Conservation (phyloP, 2,329 filamentous ascomycete genomes). For the Parascedosporium putredinis region DNA sequence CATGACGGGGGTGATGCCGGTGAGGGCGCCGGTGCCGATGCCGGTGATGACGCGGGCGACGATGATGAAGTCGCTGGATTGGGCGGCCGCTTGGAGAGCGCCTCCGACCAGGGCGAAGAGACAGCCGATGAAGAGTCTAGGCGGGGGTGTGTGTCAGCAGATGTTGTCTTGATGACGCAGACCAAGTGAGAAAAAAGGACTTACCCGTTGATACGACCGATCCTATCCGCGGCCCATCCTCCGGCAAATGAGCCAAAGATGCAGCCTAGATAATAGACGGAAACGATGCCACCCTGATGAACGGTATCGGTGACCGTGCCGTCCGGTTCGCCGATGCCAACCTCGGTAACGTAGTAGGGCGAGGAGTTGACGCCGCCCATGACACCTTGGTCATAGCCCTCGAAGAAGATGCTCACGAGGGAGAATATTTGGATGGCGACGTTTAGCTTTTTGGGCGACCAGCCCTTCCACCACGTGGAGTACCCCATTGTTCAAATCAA, state of each 20-base stretch:
- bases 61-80: conserved; percentile 36
- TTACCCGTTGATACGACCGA: conserved; percentile 33
- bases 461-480: conserved; percentile 28
- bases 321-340: conserved; percentile 33
- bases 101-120: conserved; percentile 38
- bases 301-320: conserved; percentile 35
- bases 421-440: conserved; percentile 21
- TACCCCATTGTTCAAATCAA: conserved; percentile 30
- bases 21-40: conserved; percentile 40
- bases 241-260: conserved; percentile 40
- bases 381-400: conserved; percentile 45
- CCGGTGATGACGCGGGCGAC: conserved; percentile 39
- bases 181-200: conserved; percentile 17
- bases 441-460: conserved; percentile 31
- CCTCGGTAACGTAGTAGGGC: conserved; percentile 28
- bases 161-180: background rate
- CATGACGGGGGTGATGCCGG: conserved; percentile 36
- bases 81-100: conserved; percentile 33
- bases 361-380: conserved; percentile 38
- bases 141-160: background rate
- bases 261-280: conserved; percentile 41
- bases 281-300: conserved; percentile 40
- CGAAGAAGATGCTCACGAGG: conserved; percentile 21
- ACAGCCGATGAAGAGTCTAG: conserved; percentile 33
- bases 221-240: conserved; percentile 38